These are phyloP conservation scores for Saccharomycopsis capsularis DNA, from an alignment of 805 yeast genomes.

Conservation along the genomic window DNA sequence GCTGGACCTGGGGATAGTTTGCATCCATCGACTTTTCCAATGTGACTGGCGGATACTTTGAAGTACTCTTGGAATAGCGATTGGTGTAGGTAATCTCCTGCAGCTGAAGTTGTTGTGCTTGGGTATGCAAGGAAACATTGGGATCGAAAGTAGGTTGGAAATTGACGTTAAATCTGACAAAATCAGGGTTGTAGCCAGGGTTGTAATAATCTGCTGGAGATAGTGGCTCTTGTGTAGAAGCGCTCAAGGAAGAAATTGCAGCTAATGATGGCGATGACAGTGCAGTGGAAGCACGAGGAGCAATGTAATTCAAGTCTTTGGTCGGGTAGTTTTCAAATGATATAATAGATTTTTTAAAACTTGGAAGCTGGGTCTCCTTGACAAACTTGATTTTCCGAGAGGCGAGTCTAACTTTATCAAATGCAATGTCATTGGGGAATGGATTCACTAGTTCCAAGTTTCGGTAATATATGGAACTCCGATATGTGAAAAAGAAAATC, in stretches of 20 bases:
- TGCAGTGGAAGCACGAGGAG: too few relatives aligned
- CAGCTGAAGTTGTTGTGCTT: not conserved
- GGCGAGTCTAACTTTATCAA: not conserved
- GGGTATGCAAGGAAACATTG: not conserved
- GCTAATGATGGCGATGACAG: not conserved
- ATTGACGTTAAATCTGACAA: not conserved
- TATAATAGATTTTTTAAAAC: constrained; percentile 1
- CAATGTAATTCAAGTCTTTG: not conserved
- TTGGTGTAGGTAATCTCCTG: too few relatives aligned
- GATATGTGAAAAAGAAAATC: constrained; percentile 4
- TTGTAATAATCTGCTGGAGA: not conserved
- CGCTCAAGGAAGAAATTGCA: too few relatives aligned
- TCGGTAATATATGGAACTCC: constrained; percentile 1
- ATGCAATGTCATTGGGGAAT: constrained; percentile 2
- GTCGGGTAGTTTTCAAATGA: constrained; percentile 5
- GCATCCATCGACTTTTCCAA: not conserved
- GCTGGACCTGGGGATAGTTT: not conserved
- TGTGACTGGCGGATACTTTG: not conserved
- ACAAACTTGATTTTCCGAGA: constrained; percentile 4
- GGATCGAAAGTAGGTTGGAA: not conserved
- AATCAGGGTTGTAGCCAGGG: not conserved
- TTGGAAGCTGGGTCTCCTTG: constrained; percentile 2
- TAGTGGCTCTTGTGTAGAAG: not conserved
- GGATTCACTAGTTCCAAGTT: constrained; percentile 5
- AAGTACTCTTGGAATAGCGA: not conserved